phyloP scores from a whole-genome alignment of 2,329 filamentous ascomycete species.

The Chaetomium olivaceum region DNA sequence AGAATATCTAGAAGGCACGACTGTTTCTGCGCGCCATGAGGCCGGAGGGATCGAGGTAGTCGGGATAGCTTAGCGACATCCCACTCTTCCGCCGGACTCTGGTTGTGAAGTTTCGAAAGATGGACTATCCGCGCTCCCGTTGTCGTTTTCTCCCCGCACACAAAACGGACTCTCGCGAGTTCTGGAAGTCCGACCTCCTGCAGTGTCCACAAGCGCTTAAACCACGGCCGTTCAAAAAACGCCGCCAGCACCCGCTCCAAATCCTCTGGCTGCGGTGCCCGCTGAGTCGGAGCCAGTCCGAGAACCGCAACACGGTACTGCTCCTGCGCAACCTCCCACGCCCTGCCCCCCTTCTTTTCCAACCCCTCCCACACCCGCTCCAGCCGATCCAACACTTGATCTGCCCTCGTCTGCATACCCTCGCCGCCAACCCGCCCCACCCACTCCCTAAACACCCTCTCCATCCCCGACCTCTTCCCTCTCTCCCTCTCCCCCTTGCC shows the following conservation, averaged over 20 bases:
- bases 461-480: neutral
- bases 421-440: neutral
- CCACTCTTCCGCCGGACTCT: neutral
- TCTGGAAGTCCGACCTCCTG: slow-evolving; percentile 20
- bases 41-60: neutral
- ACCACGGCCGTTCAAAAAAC: slow-evolving; percentile 17
- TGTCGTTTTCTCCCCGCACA: slow-evolving; percentile 12
- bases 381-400: neutral
- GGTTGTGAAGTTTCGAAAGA: slow-evolving; percentile 4
- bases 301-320: neutral
- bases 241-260: neutral
- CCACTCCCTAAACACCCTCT: neutral
- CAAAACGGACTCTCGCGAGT: slow-evolving; percentile 8
- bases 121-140: slow-evolving; percentile 13
- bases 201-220: slow-evolving; percentile 17
- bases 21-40: neutral
- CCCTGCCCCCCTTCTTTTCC: neutral
- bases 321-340: neutral
- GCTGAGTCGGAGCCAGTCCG: neutral
- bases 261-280: slow-evolving; percentile 5
- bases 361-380: neutral
- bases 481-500: neutral
- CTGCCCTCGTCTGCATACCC: too few relatives aligned
- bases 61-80: neutral
- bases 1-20: slow-evolving; percentile 12